Evolutionary conservation across 306 rosid species (phyloP), one percentile per base, ranked within the genome.

Genomic region (Trifolium fragiferum): DNA sequence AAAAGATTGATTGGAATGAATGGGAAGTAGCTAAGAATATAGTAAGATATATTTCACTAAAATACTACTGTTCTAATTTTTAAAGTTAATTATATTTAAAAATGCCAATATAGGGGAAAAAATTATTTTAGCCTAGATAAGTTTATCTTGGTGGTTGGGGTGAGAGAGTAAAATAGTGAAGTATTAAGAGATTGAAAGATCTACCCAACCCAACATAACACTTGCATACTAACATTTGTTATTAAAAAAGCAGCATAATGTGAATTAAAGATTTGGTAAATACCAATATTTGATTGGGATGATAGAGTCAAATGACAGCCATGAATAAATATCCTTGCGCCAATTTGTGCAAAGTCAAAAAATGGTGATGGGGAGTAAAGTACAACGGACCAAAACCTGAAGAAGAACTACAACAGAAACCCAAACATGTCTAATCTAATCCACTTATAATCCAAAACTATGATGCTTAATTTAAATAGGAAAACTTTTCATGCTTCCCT

Each of bases 401-500:
- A 67, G 49, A 14, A 67, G 46, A 18, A 68, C 72, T 51, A 50
- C 8, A 82, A 70, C 61, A 47, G 46, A 60, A 70, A 41, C n/a
- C 18, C 40, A n/a, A 23, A 15, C 74, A 8, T 21, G 8, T 38
- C 38, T 73, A 53, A 20, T 27, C 66, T 76, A 53, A 30, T 40
- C 71, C 70, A 68, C 44, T 35, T 63, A 30, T 23, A 46, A 57
- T 57, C 30, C 40, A 12, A 54, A 44, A 66, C 66, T 43, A n/a
- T 18, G 55, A 70, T 25, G 50, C 69, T 8, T 30, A 57, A 47
- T 55, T 61, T 57, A 65, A 70, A 44, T 23, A 10, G 35, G 72
- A 54, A 74, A 18, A 44, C 59, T 13, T 23, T 67, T 78, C 73
- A 70, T 53, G 27, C 67, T 16, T 66, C 51, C 85, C 73, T 84